A percentile compares a stretch with the other conserved stretches of the same genome.
phyloP scores from a whole-genome alignment of 805 yeast genomes.

The Tetrapisispora nanseiensis region DNA sequence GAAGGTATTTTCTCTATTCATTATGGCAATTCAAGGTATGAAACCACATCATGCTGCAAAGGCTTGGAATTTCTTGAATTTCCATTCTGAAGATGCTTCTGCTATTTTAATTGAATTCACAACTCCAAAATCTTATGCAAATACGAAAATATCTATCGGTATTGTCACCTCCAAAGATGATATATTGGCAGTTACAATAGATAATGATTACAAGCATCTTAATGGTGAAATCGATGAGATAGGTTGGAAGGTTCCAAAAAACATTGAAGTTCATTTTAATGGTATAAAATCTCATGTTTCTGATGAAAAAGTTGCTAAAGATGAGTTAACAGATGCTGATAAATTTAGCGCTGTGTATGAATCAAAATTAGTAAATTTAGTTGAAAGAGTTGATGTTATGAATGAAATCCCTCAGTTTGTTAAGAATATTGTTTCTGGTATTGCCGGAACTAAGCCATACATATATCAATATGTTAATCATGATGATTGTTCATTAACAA shows the following conservation, averaged over 20 bases:
- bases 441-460: slow-evolving; percentile 94
- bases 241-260: slow-evolving; percentile 84
- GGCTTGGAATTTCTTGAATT: slow-evolving; percentile 87
- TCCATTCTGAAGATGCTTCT: slow-evolving; percentile 64
- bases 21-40: slow-evolving; percentile 97
- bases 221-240: slow-evolving; percentile 56
- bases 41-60: slow-evolving; percentile 99
- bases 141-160: slow-evolving; percentile 71
- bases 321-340: slow-evolving; percentile 20
- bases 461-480: slow-evolving; percentile 78
- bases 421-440: slow-evolving; percentile 85
- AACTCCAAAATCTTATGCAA: slow-evolving; percentile 84
- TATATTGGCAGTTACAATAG: slow-evolving; percentile 52
- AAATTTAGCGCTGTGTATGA: slow-evolving; percentile 39
- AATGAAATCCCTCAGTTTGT: slow-evolving; percentile 92
- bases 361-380: slow-evolving; percentile 53
- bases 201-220: slow-evolving; percentile 55
- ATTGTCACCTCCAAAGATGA: slow-evolving; percentile 57
- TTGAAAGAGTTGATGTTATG: slow-evolving; percentile 96
- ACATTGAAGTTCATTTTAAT: slow-evolving; percentile 47
- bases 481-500: slow-evolving; percentile 27
- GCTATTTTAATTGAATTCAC: slow-evolving; percentile 94
- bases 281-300: slow-evolving; percentile 40
- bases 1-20: slow-evolving; percentile 62
- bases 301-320: slow-evolving; percentile 34